phyloP scores from a whole-genome alignment of 768 basidiomycete species.

The Phaeotremella fagi region DNA sequence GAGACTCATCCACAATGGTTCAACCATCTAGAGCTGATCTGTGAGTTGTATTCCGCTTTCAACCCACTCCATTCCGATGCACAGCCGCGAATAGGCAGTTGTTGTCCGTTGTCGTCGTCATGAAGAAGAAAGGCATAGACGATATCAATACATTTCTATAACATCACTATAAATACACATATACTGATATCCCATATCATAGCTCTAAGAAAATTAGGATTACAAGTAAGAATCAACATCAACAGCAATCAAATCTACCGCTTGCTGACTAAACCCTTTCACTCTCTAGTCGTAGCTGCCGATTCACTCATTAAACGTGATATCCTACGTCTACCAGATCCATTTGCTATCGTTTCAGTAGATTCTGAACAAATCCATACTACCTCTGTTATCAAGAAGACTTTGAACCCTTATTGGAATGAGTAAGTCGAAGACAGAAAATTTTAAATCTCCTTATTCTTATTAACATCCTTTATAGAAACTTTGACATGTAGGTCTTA shows the following conservation, averaged over 20 bases:
- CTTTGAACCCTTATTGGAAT: slow-evolving; percentile 49
- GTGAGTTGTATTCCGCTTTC: slow-evolving; percentile 8
- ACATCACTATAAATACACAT: background rate
- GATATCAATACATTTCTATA: slow-evolving; percentile 4
- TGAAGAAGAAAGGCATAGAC: slow-evolving; percentile 1
- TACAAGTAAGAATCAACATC: slow-evolving; percentile 1
- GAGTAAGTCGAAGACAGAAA: slow-evolving; percentile 31
- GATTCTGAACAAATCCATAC: slow-evolving; percentile 97
- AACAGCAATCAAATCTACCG: background rate
- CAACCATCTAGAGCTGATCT: slow-evolving; percentile 19
- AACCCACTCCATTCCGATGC: too few relatives aligned
- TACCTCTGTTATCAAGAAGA: slow-evolving; percentile 91
- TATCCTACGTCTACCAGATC: slow-evolving; percentile 84
- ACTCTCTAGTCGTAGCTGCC: slow-evolving; percentile 72
- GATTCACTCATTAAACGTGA: slow-evolving; percentile 47
- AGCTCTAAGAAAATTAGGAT: slow-evolving; percentile 21
- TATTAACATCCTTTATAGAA: slow-evolving; percentile 56
- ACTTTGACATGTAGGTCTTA: slow-evolving; percentile 84
- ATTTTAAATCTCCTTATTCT: background rate
- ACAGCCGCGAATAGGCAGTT: too few relatives aligned
- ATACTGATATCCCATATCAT: background rate
- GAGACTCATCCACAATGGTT: slow-evolving; percentile 15
- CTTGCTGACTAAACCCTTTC: background rate
- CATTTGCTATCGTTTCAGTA: slow-evolving; percentile 96
- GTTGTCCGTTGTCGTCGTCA: too few relatives aligned